Percentiles rank a stretch among this genome's conserved stretches.
These are phyloP conservation scores for Sedum album DNA, from an alignment of 164 flowering plant species.

Conservation along the genomic window DNA sequence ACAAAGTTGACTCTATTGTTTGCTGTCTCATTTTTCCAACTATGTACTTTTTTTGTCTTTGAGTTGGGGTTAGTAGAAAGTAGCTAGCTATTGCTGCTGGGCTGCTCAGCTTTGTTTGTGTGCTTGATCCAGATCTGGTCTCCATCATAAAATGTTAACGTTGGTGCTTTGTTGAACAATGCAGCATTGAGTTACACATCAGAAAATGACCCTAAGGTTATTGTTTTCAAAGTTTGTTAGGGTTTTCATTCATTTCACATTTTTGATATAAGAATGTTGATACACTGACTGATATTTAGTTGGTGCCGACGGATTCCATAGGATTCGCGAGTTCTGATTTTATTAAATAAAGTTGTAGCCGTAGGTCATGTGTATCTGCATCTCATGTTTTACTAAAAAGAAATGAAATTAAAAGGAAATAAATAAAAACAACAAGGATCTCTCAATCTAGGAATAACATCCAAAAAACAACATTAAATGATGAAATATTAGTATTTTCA, in stretches of 20 bases:
- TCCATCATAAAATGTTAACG: neutral
- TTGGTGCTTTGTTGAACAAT: slow-evolving; percentile 1
- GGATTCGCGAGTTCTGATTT: neutral
- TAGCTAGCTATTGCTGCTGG: neutral
- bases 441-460: no score
- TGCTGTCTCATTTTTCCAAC: neutral
- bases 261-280: neutral
- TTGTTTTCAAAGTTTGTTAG: neutral
- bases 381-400: no score
- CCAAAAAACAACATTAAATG: no score
- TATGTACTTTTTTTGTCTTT: neutral
- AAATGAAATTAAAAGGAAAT: no score
- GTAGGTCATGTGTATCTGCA: no score
- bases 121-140: neutral
- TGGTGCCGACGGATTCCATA: neutral
- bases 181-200: neutral
- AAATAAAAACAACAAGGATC: no score
- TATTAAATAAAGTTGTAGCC: neutral
- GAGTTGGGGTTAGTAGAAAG: neutral
- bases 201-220: neutral
- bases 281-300: neutral
- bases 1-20: neutral
- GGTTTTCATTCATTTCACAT: slow-evolving; percentile 3
- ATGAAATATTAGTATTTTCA: no score
- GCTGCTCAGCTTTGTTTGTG: slow-evolving; percentile 1